Percentiles rank a stretch among this genome's conserved stretches.
Conservation (phyloP, 140 eudicot species). For the Flaveria floridana region DNA sequence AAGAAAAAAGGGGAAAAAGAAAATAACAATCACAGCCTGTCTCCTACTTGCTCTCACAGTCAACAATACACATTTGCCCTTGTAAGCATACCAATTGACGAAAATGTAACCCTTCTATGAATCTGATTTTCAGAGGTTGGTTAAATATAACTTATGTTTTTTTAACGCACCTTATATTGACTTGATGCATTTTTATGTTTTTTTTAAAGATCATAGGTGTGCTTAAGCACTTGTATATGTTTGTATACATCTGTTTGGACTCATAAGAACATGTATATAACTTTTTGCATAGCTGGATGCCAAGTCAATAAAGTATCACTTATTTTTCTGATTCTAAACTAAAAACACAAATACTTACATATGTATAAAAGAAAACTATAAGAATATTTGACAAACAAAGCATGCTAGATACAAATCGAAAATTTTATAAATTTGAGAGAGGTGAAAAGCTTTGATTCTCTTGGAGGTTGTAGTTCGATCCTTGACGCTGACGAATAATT, state of each 20-base stretch:
- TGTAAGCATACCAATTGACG: background rate
- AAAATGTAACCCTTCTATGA: too few relatives aligned
- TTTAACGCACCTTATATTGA: too few relatives aligned
- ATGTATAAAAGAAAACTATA: background rate
- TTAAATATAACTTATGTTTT: too few relatives aligned
- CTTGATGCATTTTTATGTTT: too few relatives aligned
- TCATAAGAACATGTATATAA: too few relatives aligned
- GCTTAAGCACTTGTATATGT: too few relatives aligned
- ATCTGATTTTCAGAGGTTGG: too few relatives aligned
- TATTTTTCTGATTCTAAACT: background rate
- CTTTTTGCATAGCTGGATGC: background rate
- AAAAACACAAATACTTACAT: background rate
- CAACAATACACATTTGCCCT: slow-evolving; percentile 1
- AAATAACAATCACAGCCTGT: slow-evolving; percentile 38
- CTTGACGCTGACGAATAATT: too few relatives aligned
- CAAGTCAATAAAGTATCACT: slow-evolving; percentile 12
- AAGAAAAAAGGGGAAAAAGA: background rate
- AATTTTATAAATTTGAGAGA: background rate
- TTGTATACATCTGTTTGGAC: too few relatives aligned
- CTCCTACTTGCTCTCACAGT: slow-evolving; percentile 2
- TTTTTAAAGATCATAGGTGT: too few relatives aligned
- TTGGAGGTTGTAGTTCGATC: too few relatives aligned
- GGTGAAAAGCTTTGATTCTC: background rate
- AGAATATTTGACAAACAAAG: background rate
- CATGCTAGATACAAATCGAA: background rate